Percentiles rank a stretch among this genome's conserved stretches.
Evolutionary conservation across 768 basidiomycete genomes (phyloP).

Genomic region (Mycena amicta): DNA sequence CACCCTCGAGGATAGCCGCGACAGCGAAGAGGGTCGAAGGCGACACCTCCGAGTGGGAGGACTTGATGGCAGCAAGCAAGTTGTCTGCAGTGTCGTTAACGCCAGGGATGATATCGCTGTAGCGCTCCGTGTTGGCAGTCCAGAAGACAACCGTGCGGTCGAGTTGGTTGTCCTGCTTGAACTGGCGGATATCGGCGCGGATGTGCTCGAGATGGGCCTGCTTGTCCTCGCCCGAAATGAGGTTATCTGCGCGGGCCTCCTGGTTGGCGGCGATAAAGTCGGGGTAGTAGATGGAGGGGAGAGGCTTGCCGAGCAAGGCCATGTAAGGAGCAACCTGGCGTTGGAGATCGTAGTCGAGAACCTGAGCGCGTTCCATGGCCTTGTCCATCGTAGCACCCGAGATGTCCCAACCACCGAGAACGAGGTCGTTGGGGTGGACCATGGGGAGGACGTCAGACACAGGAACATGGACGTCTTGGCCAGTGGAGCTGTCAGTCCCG

Average conservation of each 20-base stretch:
- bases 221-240: constrained; percentile 86
- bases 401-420: constrained; percentile 98
- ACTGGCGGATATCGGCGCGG: constrained; percentile 89
- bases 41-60: constrained; percentile 90
- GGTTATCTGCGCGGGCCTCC: constrained; percentile 92
- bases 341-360: constrained; percentile 96
- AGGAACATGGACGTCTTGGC: constrained; percentile 91
- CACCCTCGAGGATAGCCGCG: constrained; percentile 91
- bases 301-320: constrained; percentile 75
- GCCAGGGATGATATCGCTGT: constrained; percentile 91
- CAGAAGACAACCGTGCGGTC: constrained; percentile 94
- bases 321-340: constrained; percentile 90
- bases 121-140: constrained; percentile 99
- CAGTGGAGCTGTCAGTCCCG: constrained; percentile 75
- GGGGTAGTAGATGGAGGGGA: constrained; percentile 96
- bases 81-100: constrained; percentile 94
- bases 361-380: constrained; percentile 92
- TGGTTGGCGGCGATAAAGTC: constrained; percentile 99
- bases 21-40: constrained; percentile 96
- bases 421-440: constrained; percentile 98
- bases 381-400: constrained; percentile 82
- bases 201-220: constrained; percentile 89
- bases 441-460: constrained; percentile 92
- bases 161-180: constrained; percentile 81
- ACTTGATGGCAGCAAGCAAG: constrained; percentile 78